Percentiles rank a stretch among this genome's conserved stretches.
These are phyloP conservation scores for Ceratocystis eucalypticola DNA, from an alignment of 2,329 filamentous ascomycete species.

Conservation along the genomic window DNA sequence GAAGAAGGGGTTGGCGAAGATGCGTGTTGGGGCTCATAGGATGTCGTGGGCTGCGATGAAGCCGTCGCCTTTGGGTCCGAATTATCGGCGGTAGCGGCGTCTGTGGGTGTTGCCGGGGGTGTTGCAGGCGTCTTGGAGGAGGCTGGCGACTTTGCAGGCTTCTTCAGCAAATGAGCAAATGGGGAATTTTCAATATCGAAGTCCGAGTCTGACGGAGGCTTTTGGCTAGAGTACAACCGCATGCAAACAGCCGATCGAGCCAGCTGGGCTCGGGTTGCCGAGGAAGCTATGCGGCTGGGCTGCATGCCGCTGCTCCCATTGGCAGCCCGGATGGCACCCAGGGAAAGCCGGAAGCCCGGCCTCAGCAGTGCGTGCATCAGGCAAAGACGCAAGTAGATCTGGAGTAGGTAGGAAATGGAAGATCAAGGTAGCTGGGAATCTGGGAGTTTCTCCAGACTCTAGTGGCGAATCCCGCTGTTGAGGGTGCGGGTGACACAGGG, in stretches of 20 bases:
- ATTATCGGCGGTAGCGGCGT: slow-evolving; percentile 13
- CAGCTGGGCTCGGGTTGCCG: neutral
- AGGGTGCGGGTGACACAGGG: too few relatives aligned
- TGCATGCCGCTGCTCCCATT: slow-evolving; percentile 6
- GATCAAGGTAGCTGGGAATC: neutral
- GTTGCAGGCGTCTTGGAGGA: slow-evolving; percentile 1
- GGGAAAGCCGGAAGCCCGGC: slow-evolving; percentile 15
- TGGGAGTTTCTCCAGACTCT: too few relatives aligned
- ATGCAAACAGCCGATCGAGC: neutral
- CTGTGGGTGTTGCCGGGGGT: neutral
- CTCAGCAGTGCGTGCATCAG: slow-evolving; percentile 17
- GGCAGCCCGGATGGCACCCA: slow-evolving; percentile 13
- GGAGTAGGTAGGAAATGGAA: neutral
- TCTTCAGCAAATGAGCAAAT: slow-evolving; percentile 18
- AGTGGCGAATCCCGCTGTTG: too few relatives aligned
- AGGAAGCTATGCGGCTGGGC: neutral
- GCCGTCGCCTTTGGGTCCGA: slow-evolving; percentile 18
- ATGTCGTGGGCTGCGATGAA: slow-evolving; percentile 12
- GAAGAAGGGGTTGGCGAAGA: neutral
- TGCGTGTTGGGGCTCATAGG: slow-evolving; percentile 2
- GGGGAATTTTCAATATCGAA: slow-evolving; percentile 15
- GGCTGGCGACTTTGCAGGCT: neutral
- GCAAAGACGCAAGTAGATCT: neutral
- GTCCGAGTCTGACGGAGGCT: slow-evolving; percentile 12
- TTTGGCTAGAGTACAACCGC: slow-evolving; percentile 13